Evolutionary conservation across 2,329 filamentous ascomycete species (phyloP).

Genomic region (Calonectria ilicicola): DNA sequence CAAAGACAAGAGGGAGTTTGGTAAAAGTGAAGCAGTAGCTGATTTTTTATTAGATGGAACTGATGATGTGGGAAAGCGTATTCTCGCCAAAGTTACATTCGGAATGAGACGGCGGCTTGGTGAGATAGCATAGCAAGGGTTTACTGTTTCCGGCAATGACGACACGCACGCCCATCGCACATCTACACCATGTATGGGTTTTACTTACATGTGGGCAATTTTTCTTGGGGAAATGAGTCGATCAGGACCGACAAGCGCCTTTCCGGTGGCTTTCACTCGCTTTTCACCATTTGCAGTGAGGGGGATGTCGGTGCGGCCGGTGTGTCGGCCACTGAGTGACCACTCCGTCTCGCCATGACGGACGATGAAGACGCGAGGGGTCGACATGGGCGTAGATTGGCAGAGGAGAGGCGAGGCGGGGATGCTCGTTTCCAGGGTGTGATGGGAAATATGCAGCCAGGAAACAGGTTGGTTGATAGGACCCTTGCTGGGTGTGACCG

Average conservation of each 20-base stretch:
- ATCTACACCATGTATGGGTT: no score
- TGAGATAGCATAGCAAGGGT: background rate
- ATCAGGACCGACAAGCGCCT: constrained; percentile 85
- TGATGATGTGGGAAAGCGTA: background rate
- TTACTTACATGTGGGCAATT: constrained; percentile 82
- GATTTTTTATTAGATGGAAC: background rate
- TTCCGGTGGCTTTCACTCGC: constrained; percentile 80
- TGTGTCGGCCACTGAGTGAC: constrained; percentile 89
- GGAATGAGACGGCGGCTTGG: background rate
- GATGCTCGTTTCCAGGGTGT: constrained; percentile 24
- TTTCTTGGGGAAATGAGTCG: constrained; percentile 86
- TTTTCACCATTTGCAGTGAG: constrained; percentile 86
- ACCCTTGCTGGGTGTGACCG: background rate
- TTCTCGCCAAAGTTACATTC: background rate
- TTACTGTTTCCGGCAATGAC: constrained; percentile 6
- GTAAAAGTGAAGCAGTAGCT: background rate
- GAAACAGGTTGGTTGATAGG: constrained; percentile 8
- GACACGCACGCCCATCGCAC: background rate
- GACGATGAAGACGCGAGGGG: constrained; percentile 82
- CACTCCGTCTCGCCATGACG: constrained; percentile 97
- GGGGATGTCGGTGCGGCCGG: constrained; percentile 86
- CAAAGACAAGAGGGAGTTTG: background rate
- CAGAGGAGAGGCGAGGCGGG: background rate
- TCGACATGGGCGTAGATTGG: constrained; percentile 47
- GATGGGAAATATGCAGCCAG: constrained; percentile 15